These are phyloP conservation scores for Trichoderma sp. DNA, from an alignment of 2,329 filamentous ascomycete species.

Conservation along the genomic window DNA sequence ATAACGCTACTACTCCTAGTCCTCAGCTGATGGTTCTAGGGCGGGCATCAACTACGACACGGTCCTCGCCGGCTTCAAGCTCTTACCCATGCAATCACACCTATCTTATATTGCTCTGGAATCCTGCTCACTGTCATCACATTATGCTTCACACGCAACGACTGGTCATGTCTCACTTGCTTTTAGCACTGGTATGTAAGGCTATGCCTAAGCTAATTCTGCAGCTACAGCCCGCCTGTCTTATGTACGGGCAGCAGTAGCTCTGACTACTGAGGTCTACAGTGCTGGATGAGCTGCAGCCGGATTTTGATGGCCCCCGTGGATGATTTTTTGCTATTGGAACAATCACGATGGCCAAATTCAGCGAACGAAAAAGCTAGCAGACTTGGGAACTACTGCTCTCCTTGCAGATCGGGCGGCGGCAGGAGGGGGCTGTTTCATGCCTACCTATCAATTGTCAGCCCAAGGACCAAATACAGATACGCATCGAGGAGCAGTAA, in stretches of 20 bases:
- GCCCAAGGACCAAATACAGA: neutral
- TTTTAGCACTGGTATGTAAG: conserved; percentile 6
- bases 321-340: neutral
- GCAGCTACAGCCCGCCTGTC: conserved; percentile 20
- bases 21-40: neutral
- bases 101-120: neutral
- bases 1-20: neutral
- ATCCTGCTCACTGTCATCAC: conserved; percentile 3
- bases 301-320: neutral
- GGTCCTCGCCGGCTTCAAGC: neutral
- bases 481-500: neutral
- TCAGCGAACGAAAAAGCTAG: conserved; percentile 1
- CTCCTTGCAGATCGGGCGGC: conserved; percentile 8
- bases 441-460: neutral
- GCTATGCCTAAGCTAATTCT: conserved; percentile 9
- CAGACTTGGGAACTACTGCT: neutral
- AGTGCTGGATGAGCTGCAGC: neutral
- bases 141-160: conserved; percentile 1
- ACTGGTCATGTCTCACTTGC: conserved; percentile 22
- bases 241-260: conserved; percentile 4
- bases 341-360: neutral
- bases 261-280: neutral
- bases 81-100: neutral
- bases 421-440: neutral
- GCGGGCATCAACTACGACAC: neutral